Conservation (phyloP, 768 basidiomycete species). For the Erythrobasidium yunnanense region DNA sequence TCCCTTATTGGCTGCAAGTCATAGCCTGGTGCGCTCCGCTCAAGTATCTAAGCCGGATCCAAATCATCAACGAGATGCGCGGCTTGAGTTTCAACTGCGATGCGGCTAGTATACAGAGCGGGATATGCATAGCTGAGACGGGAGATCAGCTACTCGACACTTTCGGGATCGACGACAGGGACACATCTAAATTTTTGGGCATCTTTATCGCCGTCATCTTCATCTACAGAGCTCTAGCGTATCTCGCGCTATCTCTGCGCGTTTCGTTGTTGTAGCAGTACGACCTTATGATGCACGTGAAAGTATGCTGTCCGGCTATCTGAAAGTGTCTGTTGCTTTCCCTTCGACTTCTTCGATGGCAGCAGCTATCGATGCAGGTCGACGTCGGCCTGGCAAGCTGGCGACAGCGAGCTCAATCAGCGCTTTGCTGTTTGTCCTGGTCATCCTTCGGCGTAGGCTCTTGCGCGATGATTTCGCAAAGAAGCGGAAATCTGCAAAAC, state of each 20-base stretch:
- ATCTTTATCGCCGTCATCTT: neutral
- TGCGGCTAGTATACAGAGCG: neutral
- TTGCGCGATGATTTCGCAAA: neutral
- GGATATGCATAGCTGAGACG: neutral
- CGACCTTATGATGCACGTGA: no score
- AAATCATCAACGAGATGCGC: neutral
- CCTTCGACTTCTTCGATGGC: neutral
- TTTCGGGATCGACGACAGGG: neutral
- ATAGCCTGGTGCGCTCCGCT: neutral
- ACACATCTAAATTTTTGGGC: neutral
- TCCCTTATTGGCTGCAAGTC: neutral
- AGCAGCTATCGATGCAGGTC: neutral
- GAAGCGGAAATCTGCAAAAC: neutral
- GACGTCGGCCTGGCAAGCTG: neutral
- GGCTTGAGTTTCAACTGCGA: neutral
- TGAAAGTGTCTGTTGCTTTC: no score
- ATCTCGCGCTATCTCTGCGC: neutral
- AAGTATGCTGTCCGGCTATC: no score
- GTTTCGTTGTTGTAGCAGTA: neutral
- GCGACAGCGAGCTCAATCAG: neutral
- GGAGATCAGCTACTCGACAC: neutral
- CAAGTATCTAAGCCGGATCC: neutral
- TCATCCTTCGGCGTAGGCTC: neutral
- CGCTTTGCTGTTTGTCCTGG: conserved; percentile 4
- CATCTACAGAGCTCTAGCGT: neutral